phyloP scores from a whole-genome alignment of 2,329 filamentous ascomycete species.

The Ciborinia camelliae region DNA sequence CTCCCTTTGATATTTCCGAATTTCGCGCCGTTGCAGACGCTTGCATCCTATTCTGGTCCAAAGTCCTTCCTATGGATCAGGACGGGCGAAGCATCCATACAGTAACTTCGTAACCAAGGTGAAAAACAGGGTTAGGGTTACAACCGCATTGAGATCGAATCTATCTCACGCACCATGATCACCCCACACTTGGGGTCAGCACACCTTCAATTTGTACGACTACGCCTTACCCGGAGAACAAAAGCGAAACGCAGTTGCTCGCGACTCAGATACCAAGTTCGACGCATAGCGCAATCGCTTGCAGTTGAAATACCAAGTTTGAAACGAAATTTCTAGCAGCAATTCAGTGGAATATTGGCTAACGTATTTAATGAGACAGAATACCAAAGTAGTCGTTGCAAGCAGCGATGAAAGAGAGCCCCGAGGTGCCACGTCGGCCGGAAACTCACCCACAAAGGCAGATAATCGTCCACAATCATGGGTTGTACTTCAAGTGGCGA shows the following conservation, averaged over 20 bases:
- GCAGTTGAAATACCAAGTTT: too few relatives aligned
- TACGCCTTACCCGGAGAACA: too few relatives aligned
- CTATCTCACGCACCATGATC: not conserved
- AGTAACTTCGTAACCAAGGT: not conserved
- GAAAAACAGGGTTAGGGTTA: too few relatives aligned
- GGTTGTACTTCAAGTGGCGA: constrained; percentile 57
- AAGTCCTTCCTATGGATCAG: constrained; percentile 10
- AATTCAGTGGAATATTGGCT: too few relatives aligned
- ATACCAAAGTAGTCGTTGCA: constrained; percentile 95
- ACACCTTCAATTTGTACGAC: not conserved
- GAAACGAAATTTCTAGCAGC: too few relatives aligned
- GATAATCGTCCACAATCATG: constrained; percentile 77
- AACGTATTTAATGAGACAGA: constrained; percentile 99
- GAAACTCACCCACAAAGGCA: constrained; percentile 69
- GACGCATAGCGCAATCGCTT: too few relatives aligned
- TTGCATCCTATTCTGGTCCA: constrained; percentile 25
- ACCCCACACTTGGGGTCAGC: not conserved
- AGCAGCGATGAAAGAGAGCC: constrained; percentile 61
- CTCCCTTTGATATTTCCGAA: constrained; percentile 1
- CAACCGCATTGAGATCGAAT: not conserved
- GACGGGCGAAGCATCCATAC: not conserved
- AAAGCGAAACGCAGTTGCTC: too few relatives aligned
- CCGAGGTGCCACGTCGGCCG: constrained; percentile 55
- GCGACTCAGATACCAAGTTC: too few relatives aligned
- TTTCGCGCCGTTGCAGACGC: constrained; percentile 27